Base-by-base conservation (phyloP, 108 stramenopile species). In the Stephanodiscus triporus region DNA sequence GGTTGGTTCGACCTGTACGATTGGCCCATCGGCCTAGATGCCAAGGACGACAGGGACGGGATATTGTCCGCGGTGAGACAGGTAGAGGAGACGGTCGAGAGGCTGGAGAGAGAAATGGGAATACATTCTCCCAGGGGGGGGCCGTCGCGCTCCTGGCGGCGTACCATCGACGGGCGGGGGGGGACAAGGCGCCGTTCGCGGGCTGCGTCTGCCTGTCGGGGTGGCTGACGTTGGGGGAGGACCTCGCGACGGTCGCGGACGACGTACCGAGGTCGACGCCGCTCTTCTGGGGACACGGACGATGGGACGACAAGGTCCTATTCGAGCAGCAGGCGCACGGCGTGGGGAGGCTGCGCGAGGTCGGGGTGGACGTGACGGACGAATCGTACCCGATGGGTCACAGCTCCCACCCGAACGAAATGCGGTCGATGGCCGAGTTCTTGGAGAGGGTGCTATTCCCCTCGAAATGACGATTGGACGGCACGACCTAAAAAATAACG, bases 1-100 rank as follows among this genome's bases (percentile, higher is more conserved):
- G 91, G 91, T 4, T 95, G 94, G 94, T 95, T 95, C 64, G 94
- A 95, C 83, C 57, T 92, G 19, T 90, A 77, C 47, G 91, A 95
- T 66, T 92, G 94, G 94, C 94, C 94, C 9, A 93, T 95, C 29
- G 88, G 66, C 17, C 78, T 92, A 0, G 85, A 81, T 24, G 75
- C 84, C 10, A 77, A 73, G 61, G 89, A 94, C 71, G 91, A 94
- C 61, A 66, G 47, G 24, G 79, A 69, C n/a, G 89, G 95, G n/a
- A 61, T 78, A 68, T 19, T 72, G 91, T 92, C 68, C n/a, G n/a
- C n/a, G n/a, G n/a, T n/a, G n/a, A n/a, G n/a, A n/a, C n/a, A n/a
- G n/a, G n/a, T n/a, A n/a, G n/a, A n/a, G n/a, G n/a, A n/a, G n/a
- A n/a, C n/a, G n/a, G n/a, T n/a, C n/a, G n/a, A n/a, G n/a, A n/a